Base-by-base conservation (phyloP, 2,329 filamentous ascomycete species). In the Didymella pomorum region DNA sequence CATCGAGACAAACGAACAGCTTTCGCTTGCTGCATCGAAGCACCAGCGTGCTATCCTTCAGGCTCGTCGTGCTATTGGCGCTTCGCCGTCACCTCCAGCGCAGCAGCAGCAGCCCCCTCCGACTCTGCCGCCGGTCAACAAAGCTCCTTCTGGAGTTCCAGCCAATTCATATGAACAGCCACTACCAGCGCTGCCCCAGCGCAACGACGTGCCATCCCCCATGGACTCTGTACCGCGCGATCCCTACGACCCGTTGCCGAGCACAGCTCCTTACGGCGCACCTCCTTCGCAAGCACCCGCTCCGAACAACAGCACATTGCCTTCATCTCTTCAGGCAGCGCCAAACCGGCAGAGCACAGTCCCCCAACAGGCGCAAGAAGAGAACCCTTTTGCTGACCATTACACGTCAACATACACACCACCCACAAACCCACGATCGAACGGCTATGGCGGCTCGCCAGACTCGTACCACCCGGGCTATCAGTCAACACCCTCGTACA, bases 1-100 rank as follows among this genome's bases (percentile, higher is more conserved):
- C 61, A 97, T 99, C 71, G 93, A 97, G 76, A 95, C 92, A 14
- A 97, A 96, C 74, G 95, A 98, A 77, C 90, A 94, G 73, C 82
- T 99, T 28, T 91, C 92, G 60, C 86, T 91, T 43, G 89, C 93
- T 0, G 83, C 94, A 39, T 95, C 88, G 63, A 88, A 92, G 72
- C 92, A 97, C 76, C 92, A 96, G 76, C 87, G 93, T 53, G 89
- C 92, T 10, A 81, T 96, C 39, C 79, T 89, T 7, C 79, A 83
- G 60, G 86, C 86, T 9, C 80, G 86, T 44, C 81, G 83, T 48
- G 70, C 76, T 3, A 64, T 75, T 18, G 78, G 77, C 12, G 58
- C 52, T 16, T 59, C 67, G 21, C 69, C 65, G 43, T 66, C 70
- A 11, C 66, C 70, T 6, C 67, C 70, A 9, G 58, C 63, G 2